phyloP scores from a whole-genome alignment of 257 asterid genomes.

The Petunia secreta region DNA sequence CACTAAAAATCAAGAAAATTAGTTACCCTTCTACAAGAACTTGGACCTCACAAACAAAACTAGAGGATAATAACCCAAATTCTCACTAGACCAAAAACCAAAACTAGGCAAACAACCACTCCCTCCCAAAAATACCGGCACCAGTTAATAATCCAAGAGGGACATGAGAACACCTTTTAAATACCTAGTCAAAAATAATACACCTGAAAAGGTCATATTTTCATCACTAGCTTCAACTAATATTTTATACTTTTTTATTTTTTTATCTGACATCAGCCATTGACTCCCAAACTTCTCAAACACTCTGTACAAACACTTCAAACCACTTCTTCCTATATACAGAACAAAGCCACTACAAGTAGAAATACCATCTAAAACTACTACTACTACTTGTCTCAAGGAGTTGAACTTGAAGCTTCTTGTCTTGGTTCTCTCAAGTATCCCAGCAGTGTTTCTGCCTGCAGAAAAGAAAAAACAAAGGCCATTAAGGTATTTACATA shows the following conservation, averaged over 20 bases:
- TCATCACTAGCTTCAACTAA: conserved; percentile 42
- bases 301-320: conserved; percentile 64
- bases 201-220: conserved; percentile 50
- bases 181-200: conserved; percentile 47
- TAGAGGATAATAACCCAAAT: conserved; percentile 52
- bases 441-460: conserved; percentile 94
- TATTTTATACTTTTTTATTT: background rate
- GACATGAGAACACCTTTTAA: conserved; percentile 26
- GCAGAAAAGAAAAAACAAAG: conserved; percentile 36
- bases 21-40: conserved; percentile 43
- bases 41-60: conserved; percentile 61
- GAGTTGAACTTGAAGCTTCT: conserved; percentile 77
- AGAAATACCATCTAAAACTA: conserved; percentile 40
- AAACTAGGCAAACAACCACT: conserved; percentile 34
- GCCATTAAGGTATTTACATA: conserved; percentile 17
- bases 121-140: conserved; percentile 37
- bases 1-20: conserved; percentile 24
- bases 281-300: conserved; percentile 37
- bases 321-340: conserved; percentile 51
- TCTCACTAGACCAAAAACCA: conserved; percentile 32
- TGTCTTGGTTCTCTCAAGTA: conserved; percentile 94
- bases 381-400: conserved; percentile 34
- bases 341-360: conserved; percentile 41
- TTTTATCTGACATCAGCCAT: conserved; percentile 23
- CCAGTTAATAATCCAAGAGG: conserved; percentile 38